Percentiles rank a stretch among this genome's conserved stretches.
Conservation (phyloP, 2,329 filamentous ascomycete species). For the Arthrobotrys megalospora region DNA sequence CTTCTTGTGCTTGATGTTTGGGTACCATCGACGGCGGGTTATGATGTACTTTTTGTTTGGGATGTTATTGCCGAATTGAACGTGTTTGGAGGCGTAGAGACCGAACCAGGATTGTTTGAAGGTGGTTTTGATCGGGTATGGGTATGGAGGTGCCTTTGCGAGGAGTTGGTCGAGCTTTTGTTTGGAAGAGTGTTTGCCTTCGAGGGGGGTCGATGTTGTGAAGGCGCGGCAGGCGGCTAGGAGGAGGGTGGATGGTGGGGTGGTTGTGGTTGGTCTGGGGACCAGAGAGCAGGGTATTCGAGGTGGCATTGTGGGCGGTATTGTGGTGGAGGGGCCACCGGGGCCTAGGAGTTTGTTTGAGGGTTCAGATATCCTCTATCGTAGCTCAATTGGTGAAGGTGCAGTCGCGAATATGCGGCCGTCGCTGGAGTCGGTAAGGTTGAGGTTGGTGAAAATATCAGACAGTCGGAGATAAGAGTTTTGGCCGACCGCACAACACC, state of each 20-base stretch:
- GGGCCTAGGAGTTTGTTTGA: constrained; percentile 30
- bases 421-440: constrained; percentile 11
- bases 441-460: constrained; percentile 58
- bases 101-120: constrained; percentile 87
- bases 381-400: constrained; percentile 40
- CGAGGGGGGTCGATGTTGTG: constrained; percentile 63
- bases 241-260: constrained; percentile 32
- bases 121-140: constrained; percentile 77
- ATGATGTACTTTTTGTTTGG: constrained; percentile 78
- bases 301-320: constrained; percentile 48
- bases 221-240: constrained; percentile 64
- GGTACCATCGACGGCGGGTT: constrained; percentile 80
- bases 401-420: constrained; percentile 4
- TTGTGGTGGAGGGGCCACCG: constrained; percentile 28
- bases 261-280: constrained; percentile 20
- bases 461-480: constrained; percentile 48
- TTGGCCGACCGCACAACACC: constrained; percentile 16
- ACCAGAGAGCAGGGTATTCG: constrained; percentile 50
- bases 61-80: constrained; percentile 85
- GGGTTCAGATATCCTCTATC: constrained; percentile 27
- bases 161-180: constrained; percentile 65
- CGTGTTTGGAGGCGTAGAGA: constrained; percentile 79
- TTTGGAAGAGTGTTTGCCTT: constrained; percentile 66
- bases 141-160: constrained; percentile 75
- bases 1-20: constrained; percentile 78